Base-by-base conservation (phyloP, 352 stramenopile species). In the Pythium volutum region DNA sequence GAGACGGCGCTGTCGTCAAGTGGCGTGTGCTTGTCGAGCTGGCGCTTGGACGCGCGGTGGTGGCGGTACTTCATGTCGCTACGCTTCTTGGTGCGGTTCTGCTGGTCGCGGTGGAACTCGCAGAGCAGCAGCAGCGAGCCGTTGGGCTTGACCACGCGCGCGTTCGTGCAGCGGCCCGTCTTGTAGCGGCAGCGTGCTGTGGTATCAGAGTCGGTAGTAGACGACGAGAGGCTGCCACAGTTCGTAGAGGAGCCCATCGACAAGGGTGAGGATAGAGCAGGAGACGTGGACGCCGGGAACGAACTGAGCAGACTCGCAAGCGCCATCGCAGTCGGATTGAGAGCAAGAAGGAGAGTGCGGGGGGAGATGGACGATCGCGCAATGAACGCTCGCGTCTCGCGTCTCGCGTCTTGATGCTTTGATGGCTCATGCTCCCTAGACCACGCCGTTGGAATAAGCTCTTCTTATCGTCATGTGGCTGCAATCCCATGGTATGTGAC, bases 21-120 rank as follows among this genome's bases (percentile, higher is more conserved):
- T 22, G 31, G 43, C 34, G 20, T 45, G 39, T 34, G 39, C 23
- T 55, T 62, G 42, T 66, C 57, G 27, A 66, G 41, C 58, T 66
- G 57, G 33, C 82, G 80, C 55, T 89, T 88, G 58, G 76, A 77
- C 42, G 78, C 75, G 16, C 82, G 82, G 50, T 89, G 62, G 27
- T 86, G 75, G 16, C 83, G 73, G 67, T 88, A 89, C 61, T 92
- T 90, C 62, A 88, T 81, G 59, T 94, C 84, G 54, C 82, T 92
- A 9, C 82, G 81, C 64, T 92, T 92, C 71, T 94, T 94, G 25
- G 84, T 93, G n/a, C 84, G 75, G 52, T 95, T 95, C 62, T 93
- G 83, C 60, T 93, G 84, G 56, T 75, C 76, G 38, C 85, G 83
- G 45, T 95, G 85, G 63, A 87, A 82, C 60, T 95, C 81, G 48